Evolutionary conservation across 2,329 filamentous ascomycete species (phyloP), one percentile per base, ranked within the genome.

Genomic region (Diplodia corticola): DNA sequence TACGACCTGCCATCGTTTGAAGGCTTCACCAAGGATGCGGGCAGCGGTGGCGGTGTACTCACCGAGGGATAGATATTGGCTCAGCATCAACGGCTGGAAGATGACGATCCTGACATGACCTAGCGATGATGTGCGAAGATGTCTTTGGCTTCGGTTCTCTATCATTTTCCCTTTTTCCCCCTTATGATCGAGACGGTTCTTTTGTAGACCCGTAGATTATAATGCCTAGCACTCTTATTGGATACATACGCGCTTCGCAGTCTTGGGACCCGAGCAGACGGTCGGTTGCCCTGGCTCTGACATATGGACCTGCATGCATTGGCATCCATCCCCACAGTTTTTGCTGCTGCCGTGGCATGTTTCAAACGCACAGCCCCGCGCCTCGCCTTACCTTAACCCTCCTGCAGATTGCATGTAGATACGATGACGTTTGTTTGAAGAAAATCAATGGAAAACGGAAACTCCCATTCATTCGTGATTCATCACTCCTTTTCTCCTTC

Each of bases 1-100:
- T 86, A 86, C 74, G 80, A 83, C 64, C 73, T 80, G 64, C 81
- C 83, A 20, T 78, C 73, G 59, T 83, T 85, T 66, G 66, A 68
- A 44, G 68, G 66, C 28, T 30, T 69, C 50, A 33, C 10, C 2
- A 35, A 61, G 12, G 68, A 61, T 28, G 49, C 28, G 20, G 35
- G 50, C n/a, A 61, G 55, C 24, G 66, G 59, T n/a, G 66, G 68
- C 17, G 60, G 60, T 5, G 70, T 70, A 24, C 26, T 71, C n/a
- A 69, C 68, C 48, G 67, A 69, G 65, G 68, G 69, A 13, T 70
- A 33, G 65, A 30, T 12, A 4, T 20, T 30, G 44, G 5, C 17
- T 20, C 28, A 30, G 49, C 17, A n/a, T n/a, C n/a, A 3, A n/a
- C 24, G 15, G 28, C 33, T n/a, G 6, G 33, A 55, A 13, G 22